Percentiles rank a stretch among this genome's conserved stretches.
Evolutionary conservation across 1,284 basidiomycete genomes (phyloP).

Genomic region (Sphaerobolus stellatus): DNA sequence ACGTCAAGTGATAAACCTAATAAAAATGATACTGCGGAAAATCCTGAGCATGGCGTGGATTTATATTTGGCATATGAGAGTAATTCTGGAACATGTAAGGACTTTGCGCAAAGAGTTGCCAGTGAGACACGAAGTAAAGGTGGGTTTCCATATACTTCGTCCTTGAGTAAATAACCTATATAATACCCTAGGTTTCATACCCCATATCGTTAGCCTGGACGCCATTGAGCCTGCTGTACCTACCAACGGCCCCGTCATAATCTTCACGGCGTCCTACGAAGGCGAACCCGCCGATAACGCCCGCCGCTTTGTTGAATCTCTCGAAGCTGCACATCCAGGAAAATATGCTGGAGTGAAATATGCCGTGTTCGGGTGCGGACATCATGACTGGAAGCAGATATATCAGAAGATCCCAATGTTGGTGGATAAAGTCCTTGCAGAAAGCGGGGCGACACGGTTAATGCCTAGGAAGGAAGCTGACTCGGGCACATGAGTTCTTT

Average conservation of each 20-base stretch:
- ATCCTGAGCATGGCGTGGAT: slow-evolving; percentile 16
- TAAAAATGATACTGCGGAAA: no score
- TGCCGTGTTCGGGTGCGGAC: slow-evolving; percentile 55
- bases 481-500: slow-evolving; percentile 46
- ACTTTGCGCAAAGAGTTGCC: slow-evolving; percentile 49
- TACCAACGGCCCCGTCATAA: slow-evolving; percentile 47
- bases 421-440: slow-evolving; percentile 40
- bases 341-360: slow-evolving; percentile 41
- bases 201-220: slow-evolving; percentile 45
- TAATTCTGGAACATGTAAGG: slow-evolving; percentile 52
- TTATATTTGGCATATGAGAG: slow-evolving; percentile 48
- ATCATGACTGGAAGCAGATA: slow-evolving; percentile 52
- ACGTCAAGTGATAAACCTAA: no score
- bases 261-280: slow-evolving; percentile 54
- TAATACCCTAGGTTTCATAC: slow-evolving; percentile 38
- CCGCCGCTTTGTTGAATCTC: slow-evolving; percentile 45
- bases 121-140: slow-evolving; percentile 41
- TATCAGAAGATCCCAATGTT: slow-evolving; percentile 51
- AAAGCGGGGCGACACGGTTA: slow-evolving; percentile 43
- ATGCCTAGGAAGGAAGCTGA: slow-evolving; percentile 42
- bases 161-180: no score
- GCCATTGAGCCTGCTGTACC: slow-evolving; percentile 41
- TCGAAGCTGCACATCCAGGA: slow-evolving; percentile 30
- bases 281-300: slow-evolving; percentile 54
- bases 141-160: slow-evolving; percentile 18